Base-by-base conservation (phyloP, 169 alveolate genomes). In the Besnoitia besnoiti region DNA sequence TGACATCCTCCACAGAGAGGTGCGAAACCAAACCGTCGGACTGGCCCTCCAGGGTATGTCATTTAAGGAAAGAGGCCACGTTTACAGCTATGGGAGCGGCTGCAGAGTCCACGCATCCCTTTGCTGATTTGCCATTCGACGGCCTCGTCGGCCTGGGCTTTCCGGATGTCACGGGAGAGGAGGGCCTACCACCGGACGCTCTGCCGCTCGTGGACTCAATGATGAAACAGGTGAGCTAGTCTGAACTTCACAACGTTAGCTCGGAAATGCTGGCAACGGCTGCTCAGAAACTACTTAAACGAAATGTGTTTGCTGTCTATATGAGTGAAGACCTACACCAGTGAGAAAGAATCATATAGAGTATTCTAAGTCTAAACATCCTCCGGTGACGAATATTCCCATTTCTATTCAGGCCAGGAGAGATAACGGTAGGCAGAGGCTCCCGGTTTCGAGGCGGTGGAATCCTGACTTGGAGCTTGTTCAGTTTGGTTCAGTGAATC, bases 101-200 rank as follows among this genome's bases (percentile, higher is more conserved):
- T 67, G 37, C 85, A 85, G 99, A 97, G 89, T 95, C 98, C 35
- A 91, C 95, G 51, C 96, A 96, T 92, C 98, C 98, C 49, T 97
- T 97, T 90, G 98, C 97, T 24, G 98, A 96, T 16, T 92, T 97
- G 67, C 99, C 99, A 30, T 98, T 98, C 90, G 99, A 98, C 91
- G 99, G 99, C 84, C 96, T 98, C 47, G 97, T 98, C 73, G 99
- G 99, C 33, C 96, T 98, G 85, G 99, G 99, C 51, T 97, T 98
- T 90, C 98, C 99, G 7, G 98, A 97, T 33, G 93, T 93, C 47
- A 77, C 93, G 24, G 85, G 88, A 44, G 95, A 90, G 39, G 91
- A 89, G 40, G 91, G 91, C 12, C 94, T 90, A 35, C 95, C 95
- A 19, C 80, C 92, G 30, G 90, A 90, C 82, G 92, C 95, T 49